Conservation (phyloP, 2,329 filamentous ascomycete genomes). For the Cryphonectria radicalis region DNA sequence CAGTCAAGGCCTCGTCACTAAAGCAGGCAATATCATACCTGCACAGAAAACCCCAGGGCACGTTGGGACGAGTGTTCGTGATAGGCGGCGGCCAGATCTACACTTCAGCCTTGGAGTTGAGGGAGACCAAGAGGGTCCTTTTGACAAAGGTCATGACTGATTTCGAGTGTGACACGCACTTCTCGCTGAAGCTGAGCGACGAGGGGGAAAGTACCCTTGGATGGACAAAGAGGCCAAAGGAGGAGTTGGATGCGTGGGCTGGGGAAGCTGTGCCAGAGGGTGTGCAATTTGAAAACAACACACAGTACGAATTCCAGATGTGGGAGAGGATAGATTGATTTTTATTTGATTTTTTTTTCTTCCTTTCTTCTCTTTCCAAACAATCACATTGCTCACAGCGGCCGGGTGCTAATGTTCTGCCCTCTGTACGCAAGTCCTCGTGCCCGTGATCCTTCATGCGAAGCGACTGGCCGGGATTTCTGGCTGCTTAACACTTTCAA, state of each 20-base stretch:
- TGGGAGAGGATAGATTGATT: conserved; percentile 60
- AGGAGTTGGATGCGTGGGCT: conserved; percentile 64
- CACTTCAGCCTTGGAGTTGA: conserved; percentile 64
- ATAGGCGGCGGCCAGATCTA: conserved; percentile 94
- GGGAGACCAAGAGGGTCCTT: conserved; percentile 65
- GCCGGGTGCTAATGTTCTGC: conserved; percentile 21
- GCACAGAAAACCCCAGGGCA: conserved; percentile 39
- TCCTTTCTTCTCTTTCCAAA: background rate
- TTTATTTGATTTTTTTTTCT: background rate
- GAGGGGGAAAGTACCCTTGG: conserved; percentile 37
- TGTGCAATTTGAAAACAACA: conserved; percentile 65
- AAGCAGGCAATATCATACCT: conserved; percentile 59
- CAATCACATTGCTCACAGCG: conserved; percentile 8
- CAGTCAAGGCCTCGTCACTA: conserved; percentile 63
- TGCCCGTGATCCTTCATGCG: background rate
- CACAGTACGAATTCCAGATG: conserved; percentile 73
- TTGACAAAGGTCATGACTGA: conserved; percentile 71
- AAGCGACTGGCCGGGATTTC: conserved; percentile 31
- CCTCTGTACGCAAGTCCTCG: background rate
- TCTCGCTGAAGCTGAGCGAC: conserved; percentile 61
- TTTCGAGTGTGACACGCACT: conserved; percentile 78
- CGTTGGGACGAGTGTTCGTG: conserved; percentile 70
- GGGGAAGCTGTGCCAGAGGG: conserved; percentile 66
- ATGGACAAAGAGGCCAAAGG: conserved; percentile 60
- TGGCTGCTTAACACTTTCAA: conserved; percentile 24